Evolutionary conservation across 345 rosid species (phyloP), one percentile per base, ranked within the genome.

Genomic region (Rhizophora apiculata): DNA sequence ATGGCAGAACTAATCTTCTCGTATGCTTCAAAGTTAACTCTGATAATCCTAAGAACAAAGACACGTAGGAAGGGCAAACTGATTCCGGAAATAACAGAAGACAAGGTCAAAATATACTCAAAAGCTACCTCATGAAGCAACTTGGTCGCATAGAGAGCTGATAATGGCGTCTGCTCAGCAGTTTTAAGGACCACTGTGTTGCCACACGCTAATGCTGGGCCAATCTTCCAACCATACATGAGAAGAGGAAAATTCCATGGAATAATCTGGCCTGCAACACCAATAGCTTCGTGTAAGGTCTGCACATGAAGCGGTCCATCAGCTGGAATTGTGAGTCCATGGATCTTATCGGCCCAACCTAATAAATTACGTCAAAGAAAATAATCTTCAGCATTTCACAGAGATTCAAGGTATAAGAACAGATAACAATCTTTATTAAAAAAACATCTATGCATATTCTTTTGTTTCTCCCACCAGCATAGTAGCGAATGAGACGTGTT

Each of bases 291-390:
- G 31, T 91, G 97, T 63, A 91, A 72, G 19, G 92, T 88, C 65
- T 94, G 97, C 62, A 94, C 87, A 67, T 86, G 95, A 82, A 87
- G 60, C 27, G 74, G 70, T 51, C 98, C 91, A 73, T 91, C 98
- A 58, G 86, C 89, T 57, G 86, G 96, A 75, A 83, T 74, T 2
- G 93, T 91, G 70, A 94, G 80, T 49, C 98, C 98, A 60, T 91
- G 98, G 65, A 91, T 94, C 86, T 94, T 94, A 72, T 94, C 98
- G 19, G 96, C 93, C 95, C 97, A 91, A 70, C 98, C 98, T 94
- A 74, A 68, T 49, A 68, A 78, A 32, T 24, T 26, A 36, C 0
- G 16, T 43, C 8, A 31, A 62, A 13, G 4, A 53, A 31, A 53
- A 34, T 4, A 20, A 55, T 43, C 34, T 30, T 36, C 53, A 67